Evolutionary conservation across 441 rosid genomes (phyloP).

Genomic region (Erodium moschatum): DNA sequence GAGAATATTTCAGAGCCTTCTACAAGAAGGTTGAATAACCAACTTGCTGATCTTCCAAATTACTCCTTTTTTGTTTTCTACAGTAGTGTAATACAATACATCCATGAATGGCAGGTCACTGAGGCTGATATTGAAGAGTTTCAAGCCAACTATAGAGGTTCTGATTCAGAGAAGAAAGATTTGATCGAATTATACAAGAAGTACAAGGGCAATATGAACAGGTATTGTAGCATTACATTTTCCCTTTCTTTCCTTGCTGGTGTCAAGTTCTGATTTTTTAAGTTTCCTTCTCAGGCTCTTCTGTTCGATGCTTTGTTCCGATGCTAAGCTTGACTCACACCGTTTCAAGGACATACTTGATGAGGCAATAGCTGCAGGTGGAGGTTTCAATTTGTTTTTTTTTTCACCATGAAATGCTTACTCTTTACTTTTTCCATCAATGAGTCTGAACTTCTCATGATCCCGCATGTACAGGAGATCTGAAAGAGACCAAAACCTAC

Average conservation of each 20-base stretch:
- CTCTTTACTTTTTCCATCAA: not conserved
- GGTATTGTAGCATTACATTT: conserved; percentile 27
- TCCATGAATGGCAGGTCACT: conserved; percentile 48
- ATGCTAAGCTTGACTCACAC: conserved; percentile 84
- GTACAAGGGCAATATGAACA: conserved; percentile 69
- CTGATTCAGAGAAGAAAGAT: conserved; percentile 82
- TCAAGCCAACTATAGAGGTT: conserved; percentile 81
- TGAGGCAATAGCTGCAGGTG: conserved; percentile 64
- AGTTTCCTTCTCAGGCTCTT: conserved; percentile 46
- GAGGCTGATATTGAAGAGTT: conserved; percentile 81
- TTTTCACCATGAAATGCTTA: not conserved
- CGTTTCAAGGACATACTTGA: conserved; percentile 70
- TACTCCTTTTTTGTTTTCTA: conserved; percentile 9
- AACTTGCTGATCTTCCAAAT: conserved; percentile 4
- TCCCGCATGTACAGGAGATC: conserved; percentile 38
- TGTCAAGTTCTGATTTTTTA: conserved; percentile 12
- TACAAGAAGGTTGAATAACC: conserved; percentile 51
- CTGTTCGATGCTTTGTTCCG: conserved; percentile 87
- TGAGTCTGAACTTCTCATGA: not conserved
- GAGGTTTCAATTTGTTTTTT: conserved; percentile 12
- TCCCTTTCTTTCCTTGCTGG: conserved; percentile 10
- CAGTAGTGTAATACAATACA: not conserved
- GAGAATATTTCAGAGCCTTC: conserved; percentile 53
- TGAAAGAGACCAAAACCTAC: conserved; percentile 62
- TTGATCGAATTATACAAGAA: conserved; percentile 54